Percentiles rank a stretch among this genome's conserved stretches.
Evolutionary conservation across 192 early-diverging fungal genomes (phyloP).

Genomic region (Backusella westeae): DNA sequence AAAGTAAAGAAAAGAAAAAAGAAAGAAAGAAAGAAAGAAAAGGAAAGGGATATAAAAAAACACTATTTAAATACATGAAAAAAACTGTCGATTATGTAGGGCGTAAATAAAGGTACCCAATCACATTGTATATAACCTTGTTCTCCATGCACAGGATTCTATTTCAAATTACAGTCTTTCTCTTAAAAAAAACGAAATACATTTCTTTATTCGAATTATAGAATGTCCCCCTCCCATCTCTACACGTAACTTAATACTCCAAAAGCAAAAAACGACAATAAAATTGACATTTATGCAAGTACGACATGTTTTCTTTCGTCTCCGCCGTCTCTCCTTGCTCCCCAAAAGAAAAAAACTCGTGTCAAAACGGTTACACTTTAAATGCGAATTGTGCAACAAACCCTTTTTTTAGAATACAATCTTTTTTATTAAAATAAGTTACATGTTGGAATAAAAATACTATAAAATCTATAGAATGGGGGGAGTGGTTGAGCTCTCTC

Average conservation of each 20-base stretch:
- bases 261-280: not conserved
- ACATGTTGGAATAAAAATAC: no score
- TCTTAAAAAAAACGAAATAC: no score
- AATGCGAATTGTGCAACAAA: not conserved
- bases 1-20: constrained; percentile 2
- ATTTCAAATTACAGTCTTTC: no score
- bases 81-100: not conserved
- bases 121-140: not conserved
- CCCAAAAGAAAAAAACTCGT: not conserved
- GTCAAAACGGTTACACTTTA: not conserved
- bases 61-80: not conserved
- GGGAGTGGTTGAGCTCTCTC: no score
- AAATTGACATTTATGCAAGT: not conserved
- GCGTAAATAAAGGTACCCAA: not conserved
- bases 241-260: not conserved
- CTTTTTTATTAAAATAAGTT: no score
- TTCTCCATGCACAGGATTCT: not conserved
- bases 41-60: not conserved
- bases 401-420: no score
- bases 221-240: no score
- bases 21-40: not conserved
- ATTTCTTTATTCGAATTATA: no score
- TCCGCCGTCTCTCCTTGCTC: not conserved
- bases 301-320: not conserved
- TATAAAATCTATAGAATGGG: not conserved